Evolutionary conservation across 805 yeast species (phyloP), one percentile per base, ranked within the genome.

Genomic region (Saturnispora galanensis): DNA sequence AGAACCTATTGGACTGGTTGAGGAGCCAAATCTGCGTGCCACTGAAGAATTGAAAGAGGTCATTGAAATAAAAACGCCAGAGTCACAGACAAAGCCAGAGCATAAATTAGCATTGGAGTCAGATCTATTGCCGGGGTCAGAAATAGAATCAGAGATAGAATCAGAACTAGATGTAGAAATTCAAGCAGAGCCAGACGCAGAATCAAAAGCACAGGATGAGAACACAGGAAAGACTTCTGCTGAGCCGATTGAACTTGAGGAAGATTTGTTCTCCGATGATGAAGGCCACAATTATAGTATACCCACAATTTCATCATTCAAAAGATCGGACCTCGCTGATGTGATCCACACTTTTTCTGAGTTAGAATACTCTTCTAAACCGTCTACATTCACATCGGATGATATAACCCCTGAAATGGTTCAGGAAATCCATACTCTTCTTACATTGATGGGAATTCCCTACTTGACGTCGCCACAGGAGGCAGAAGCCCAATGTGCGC

Each of bases 401-500:
- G 94, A 84, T 53, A 96, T 90, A 1, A 84, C 96, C 0, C 74
- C 76, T 6, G 75, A 75, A 1, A 93, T 93, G 97, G 74, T 90
- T 18, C 69, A 71, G 33, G 97, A 93, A 57, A 93, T 95, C 15
- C 96, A 93, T 63, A 96, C 88, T 50, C 67, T 93, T 35, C 67
- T 93, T 8, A 74, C 83, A 28, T 64, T 90, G 44, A 93, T 93
- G 68, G 98, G 98, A 1, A 84, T 93, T 4, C 99, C 99, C 0
- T 93, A 77, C 52, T 74, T 93, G 9, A 85, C 95, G 0, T 97
- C 98, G 0, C 99, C 98, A 1, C 87, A 87, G 89, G 99, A 93
- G 63, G 98, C 98, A 1, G 99, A 93, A 65, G 97, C 98, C 0
- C 98, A 93, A 57, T 93, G 99, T 65, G 96, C 96, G 0, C 85